Base-by-base conservation (phyloP, 2,329 filamentous ascomycete species). In the Dothidotthia symphoricarpi region DNA sequence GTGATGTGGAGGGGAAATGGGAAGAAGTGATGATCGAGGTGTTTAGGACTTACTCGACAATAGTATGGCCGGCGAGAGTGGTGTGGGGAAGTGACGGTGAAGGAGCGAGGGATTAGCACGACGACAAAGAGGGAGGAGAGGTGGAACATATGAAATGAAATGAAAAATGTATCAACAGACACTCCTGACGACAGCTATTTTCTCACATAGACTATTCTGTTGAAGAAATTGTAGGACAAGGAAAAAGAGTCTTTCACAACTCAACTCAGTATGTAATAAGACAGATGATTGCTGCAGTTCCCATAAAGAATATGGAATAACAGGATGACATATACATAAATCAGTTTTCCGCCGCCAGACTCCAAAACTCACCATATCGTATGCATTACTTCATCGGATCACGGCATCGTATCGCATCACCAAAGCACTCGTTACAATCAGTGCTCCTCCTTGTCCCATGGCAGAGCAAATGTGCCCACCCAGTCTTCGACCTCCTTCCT, bases 401-500 rank as follows among this genome's bases (percentile, higher is more conserved):
- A 36, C 38, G 24, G 27, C 36, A 15, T 38, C 13, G 28, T 14
- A 33, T 15, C 5, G 28, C n/a, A 34, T 12, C 16, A 13, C 25
- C 7, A 34, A 13, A 7, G 12, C n/a, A 24, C 17, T n/a, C 16
- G 14, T 31, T 16, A 15, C n/a, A 2, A 34, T 44, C 42, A 63
- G 32, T 49, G 47, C 26, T 47, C 39, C 51, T 47, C 39, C 51
- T 65, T 65, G 36, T 61, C 57, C 67, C 67, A 69, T 1, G 67
- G 67, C 16, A 69, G 48, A 16, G 60, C 63, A 41, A 69, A 69
- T 6, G 67, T 69, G 14, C 64, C 63, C 11, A 68, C 66, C 67
- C 67, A 69, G 32, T 68, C 65, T 43, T 67, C 64, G 6, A 69
- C 67, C 31, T 69, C 67, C 36, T 63, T 61, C 31, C 67, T 51